Conservation (phyloP, 441 rosid species). For the Populus hybrid region DNA sequence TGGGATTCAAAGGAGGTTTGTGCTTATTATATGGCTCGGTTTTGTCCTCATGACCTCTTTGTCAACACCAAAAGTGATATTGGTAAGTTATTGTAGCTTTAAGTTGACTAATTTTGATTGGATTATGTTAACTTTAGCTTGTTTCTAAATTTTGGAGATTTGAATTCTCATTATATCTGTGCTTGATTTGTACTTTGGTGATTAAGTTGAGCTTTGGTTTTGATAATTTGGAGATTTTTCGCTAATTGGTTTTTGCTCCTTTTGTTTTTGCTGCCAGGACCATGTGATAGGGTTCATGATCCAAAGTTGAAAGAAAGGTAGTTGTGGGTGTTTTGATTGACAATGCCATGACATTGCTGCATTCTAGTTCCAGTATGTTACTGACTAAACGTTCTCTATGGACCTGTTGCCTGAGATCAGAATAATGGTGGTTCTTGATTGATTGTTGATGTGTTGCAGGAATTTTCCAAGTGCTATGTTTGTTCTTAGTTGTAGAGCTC, state of each 20-base stretch:
- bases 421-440: background rate
- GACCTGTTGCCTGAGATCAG: background rate
- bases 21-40: constrained; percentile 88
- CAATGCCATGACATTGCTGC: background rate
- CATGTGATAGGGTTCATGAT: constrained; percentile 90
- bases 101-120: background rate
- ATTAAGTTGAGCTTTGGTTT: background rate
- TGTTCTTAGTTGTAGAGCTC: background rate
- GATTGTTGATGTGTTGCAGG: background rate
- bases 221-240: background rate
- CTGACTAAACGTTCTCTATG: background rate
- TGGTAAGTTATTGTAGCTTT: constrained; percentile 43
- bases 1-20: constrained; percentile 99
- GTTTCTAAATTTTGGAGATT: background rate
- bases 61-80: constrained; percentile 98
- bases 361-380: background rate
- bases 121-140: background rate
- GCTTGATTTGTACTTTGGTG: background rate
- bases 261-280: constrained; percentile 49
- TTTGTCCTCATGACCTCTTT: constrained; percentile 98
- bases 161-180: background rate
- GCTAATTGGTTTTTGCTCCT: constrained; percentile 5
- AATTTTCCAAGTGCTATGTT: background rate
- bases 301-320: constrained; percentile 94
- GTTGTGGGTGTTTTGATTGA: constrained; percentile 7